These are phyloP conservation scores for Xerocomellus amylosporus DNA, from an alignment of 768 basidiomycete species.

Conservation along the genomic window DNA sequence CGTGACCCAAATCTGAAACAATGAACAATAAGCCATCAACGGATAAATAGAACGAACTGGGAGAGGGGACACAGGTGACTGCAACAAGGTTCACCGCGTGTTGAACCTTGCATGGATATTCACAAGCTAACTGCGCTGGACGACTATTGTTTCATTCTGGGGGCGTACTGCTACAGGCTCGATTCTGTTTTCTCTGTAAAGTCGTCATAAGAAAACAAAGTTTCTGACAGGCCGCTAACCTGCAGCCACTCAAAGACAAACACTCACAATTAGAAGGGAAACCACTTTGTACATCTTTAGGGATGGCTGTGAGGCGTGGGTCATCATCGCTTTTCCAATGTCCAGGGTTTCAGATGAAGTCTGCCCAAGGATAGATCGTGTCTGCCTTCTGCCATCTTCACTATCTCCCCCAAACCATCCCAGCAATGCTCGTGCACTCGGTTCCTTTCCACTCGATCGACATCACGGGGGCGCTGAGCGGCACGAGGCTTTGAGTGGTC, in stretches of 20 bases:
- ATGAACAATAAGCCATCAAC: slow-evolving; percentile 26
- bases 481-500: slow-evolving; percentile 21
- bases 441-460: slow-evolving; percentile 22
- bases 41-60: neutral
- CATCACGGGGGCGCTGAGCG: slow-evolving; percentile 11
- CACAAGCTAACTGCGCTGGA: slow-evolving; percentile 7
- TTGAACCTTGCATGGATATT: neutral
- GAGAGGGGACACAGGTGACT: slow-evolving; percentile 2
- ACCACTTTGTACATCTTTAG: neutral
- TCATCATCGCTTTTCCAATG: slow-evolving; percentile 8
- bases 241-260: neutral
- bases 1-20: slow-evolving; percentile 16
- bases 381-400: slow-evolving; percentile 59
- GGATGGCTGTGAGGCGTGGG: neutral
- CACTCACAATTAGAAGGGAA: slow-evolving; percentile 5
- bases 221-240: neutral
- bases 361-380: slow-evolving; percentile 51
- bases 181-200: neutral
- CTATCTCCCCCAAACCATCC: slow-evolving; percentile 50
- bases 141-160: slow-evolving; percentile 13
- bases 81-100: slow-evolving; percentile 11
- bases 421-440: slow-evolving; percentile 39
- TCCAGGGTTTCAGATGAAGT: slow-evolving; percentile 32
- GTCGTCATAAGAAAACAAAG: neutral
- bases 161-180: neutral